Base-by-base conservation (phyloP, 768 basidiomycete species). In the Tricholoma furcatifolium region DNA sequence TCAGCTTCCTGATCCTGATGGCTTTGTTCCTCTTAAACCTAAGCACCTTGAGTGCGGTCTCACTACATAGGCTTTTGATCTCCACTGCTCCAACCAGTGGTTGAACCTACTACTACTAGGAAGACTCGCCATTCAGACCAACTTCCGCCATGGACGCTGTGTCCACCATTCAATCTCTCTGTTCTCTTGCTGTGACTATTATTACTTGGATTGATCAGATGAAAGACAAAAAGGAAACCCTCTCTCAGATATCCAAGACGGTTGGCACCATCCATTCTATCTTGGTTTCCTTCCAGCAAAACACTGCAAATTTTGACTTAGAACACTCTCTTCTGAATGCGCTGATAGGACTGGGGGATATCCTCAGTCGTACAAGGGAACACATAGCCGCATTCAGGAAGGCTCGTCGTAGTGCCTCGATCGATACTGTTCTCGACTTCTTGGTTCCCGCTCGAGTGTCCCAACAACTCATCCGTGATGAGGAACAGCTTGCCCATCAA, bases 161-260 rank as follows among this genome's bases (percentile, higher is more conserved):
- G 27, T 50, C 51, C 23, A 49, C 56, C 17, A 32, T 62, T 39
- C 11, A 9, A 2, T 58, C 61, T 39, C 57, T 62, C 14, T 60
- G 56, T 42, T 53, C 55, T 15, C 48, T 62, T 17, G 51, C 61
- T 14, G 14, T 47, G 12, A 42, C 54, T 15, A 49, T 60, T 15
- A 54, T 51, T 7, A 54, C 38, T 1, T 62, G 61, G 61, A 34
- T 58, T 32, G 59, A 62, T 21, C 56, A 62, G 47, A 49, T 40
- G 39, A 50, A 40, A 15, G 56, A 60, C 14, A 60, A 62, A 21
- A 53, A 58, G 30, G 51, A 57, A n/a, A 48, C 56, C 12, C 31
- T 62, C 6, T 23, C 44, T 15, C 39, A 27, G 17, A 51, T 60
- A 14, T 53, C 51, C 15, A 39, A 17, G 10, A 62, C 56, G 14